Conservation (phyloP, 371 early-diverging fungal genomes). For the Syncephalastrum sp. region DNA sequence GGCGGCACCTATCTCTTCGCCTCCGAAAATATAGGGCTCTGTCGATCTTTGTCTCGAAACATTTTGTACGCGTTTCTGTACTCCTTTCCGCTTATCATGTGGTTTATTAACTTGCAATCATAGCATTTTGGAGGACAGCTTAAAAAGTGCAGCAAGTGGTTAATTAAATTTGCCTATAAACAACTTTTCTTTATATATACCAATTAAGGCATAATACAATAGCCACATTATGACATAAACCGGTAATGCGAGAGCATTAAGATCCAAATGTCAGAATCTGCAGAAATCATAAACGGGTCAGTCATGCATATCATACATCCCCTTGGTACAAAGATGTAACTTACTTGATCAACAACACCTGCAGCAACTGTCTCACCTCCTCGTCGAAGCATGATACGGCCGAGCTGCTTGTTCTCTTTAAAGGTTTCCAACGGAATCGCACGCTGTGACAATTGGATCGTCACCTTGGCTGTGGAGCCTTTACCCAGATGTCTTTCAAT, state of each 20-base stretch:
- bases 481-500: conserved; percentile 66
- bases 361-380: conserved; percentile 89
- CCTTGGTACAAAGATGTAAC: background rate
- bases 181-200: too few species aligned
- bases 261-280: conserved; percentile 53
- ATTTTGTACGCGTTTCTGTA: too few species aligned
- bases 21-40: too few species aligned
- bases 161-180: too few species aligned
- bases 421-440: conserved; percentile 86
- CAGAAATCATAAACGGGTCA: background rate
- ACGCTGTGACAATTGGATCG: conserved; percentile 65
- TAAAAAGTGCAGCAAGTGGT: too few species aligned
- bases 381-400: conserved; percentile 85
- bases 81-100: too few species aligned
- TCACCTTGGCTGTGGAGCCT: conserved; percentile 80
- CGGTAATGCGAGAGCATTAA: conserved; percentile 2
- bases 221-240: too few species aligned
- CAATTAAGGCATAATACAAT: too few species aligned
- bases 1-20: too few species aligned
- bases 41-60: too few species aligned
- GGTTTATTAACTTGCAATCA: too few species aligned
- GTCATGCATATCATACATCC: background rate
- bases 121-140: too few species aligned
- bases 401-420: conserved; percentile 82
- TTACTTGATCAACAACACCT: conserved; percentile 77